These are phyloP conservation scores for Drechmeria coniospora DNA, from an alignment of 2,329 filamentous ascomycete genomes.

Conservation along the genomic window DNA sequence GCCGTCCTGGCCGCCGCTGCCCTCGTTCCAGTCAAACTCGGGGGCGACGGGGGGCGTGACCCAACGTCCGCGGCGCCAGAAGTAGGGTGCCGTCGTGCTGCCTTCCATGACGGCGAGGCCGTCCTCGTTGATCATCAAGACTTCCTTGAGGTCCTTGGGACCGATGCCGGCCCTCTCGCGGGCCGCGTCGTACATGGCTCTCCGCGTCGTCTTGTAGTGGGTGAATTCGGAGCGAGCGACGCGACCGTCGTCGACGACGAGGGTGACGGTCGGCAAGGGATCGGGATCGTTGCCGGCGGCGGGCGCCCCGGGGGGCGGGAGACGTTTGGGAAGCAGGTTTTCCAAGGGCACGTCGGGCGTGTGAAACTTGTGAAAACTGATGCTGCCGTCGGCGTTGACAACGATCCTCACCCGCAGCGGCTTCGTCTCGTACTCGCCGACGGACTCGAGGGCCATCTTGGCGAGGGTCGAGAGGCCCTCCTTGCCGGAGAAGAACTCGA, in stretches of 20 bases:
- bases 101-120: constrained; percentile 67
- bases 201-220: constrained; percentile 69
- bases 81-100: constrained; percentile 68
- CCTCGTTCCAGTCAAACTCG: constrained; percentile 19
- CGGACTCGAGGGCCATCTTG: constrained; percentile 15
- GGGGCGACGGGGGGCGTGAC: constrained; percentile 56
- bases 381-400: constrained; percentile 30
- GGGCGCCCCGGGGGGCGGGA: constrained; percentile 29
- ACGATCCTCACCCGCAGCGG: constrained; percentile 39
- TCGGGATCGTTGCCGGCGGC: constrained; percentile 9
- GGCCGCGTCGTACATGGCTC: constrained; percentile 56
- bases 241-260: constrained; percentile 27
- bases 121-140: constrained; percentile 52
- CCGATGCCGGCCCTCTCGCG: constrained; percentile 44
- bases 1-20: constrained; percentile 66
- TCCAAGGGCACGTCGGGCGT: constrained; percentile 24
- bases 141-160: constrained; percentile 43
- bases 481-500: constrained; percentile 27
- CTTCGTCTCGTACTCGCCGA: constrained; percentile 17
- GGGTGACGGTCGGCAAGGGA: constrained; percentile 19
- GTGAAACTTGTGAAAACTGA: constrained; percentile 25
- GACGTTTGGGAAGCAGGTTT: constrained; percentile 40
- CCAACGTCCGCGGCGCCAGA: constrained; percentile 60
- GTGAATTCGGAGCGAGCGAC: constrained; percentile 48
- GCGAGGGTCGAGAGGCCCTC: constrained; percentile 27